Evolutionary conservation across 139 green algal species (phyloP).

Genomic region (Parachlorella kessleri): DNA sequence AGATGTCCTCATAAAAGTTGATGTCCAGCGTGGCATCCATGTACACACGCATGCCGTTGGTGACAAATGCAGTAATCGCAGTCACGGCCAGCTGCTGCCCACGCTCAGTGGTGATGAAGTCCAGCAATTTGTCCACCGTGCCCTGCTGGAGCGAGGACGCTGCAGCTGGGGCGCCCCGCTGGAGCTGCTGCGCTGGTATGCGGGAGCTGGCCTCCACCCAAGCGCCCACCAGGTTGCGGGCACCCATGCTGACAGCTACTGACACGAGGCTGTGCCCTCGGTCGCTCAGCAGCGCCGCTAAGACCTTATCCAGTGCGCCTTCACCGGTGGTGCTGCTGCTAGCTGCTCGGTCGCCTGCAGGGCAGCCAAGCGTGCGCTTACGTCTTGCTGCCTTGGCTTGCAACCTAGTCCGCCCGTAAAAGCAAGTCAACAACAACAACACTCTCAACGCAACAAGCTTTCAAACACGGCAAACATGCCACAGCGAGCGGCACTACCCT

Average conservation of each 20-base stretch:
- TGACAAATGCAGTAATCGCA: conserved; percentile 24
- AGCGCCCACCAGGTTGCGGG: conserved; percentile 27
- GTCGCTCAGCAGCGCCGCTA: conserved; percentile 44
- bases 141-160: conserved; percentile 3
- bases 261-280: conserved; percentile 45
- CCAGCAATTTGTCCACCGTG: conserved; percentile 23
- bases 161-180: not conserved
- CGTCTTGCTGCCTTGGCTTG: too few species aligned
- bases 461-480: too few species aligned
- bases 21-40: conserved; percentile 40
- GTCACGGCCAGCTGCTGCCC: conserved; percentile 31
- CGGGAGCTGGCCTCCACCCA: conserved; percentile 15
- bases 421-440: too few species aligned
- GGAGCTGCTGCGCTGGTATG: not conserved
- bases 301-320: conserved; percentile 25
- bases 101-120: conserved; percentile 6
- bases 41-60: conserved; percentile 32
- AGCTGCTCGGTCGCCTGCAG: too few species aligned
- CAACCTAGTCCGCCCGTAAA: too few species aligned
- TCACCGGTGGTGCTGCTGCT: not conserved
- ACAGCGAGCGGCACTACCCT: too few species aligned
- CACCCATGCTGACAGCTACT: conserved; percentile 48
- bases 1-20: conserved; percentile 47
- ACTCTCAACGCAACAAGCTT: too few species aligned
- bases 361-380: too few species aligned